Evolutionary conservation across 1,284 basidiomycete species (phyloP), one percentile per base, ranked within the genome.

Genomic region (Cryptococcus sp.): DNA sequence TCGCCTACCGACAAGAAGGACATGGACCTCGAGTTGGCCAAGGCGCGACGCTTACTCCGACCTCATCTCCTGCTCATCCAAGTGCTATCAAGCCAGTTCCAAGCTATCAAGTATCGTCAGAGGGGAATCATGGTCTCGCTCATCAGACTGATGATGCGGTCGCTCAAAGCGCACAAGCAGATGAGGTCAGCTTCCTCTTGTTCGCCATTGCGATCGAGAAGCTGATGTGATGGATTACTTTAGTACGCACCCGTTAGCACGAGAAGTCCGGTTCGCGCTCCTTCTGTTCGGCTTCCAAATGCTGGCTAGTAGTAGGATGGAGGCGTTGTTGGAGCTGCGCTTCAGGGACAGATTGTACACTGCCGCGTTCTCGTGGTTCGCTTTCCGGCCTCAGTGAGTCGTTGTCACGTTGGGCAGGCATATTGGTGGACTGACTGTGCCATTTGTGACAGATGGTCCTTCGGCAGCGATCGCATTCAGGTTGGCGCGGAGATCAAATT

Each of bases 261-360:
- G 95, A 35, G 93, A 98, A 80, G 84, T 88, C 1, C 86, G 93
- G 19, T 94, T 95, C 74, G 88, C 90, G 0, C 87, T 99, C 69
- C 81, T 98, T 10, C 81, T 94, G 3, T 96, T 99, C 71, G 94
- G 91, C 0, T 93, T 99, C 73, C 93, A 96, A 74, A 85, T 93
- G 1, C 79, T 99, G 41, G 90, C 91, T 70, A 91, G 91, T 63
- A 94, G 90, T 31, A 85, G 87, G 61, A 82, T 97, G 67, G 96
- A 99, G 74, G 82, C 86, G 0, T 86, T 87, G 58, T 88, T 92
- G 59, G 95, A 99, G 78, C 83, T 87, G 64, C 78, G 85, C 23
- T 80, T 94, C 55, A 85, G 96, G 49, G 85, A 90, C 64, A 83
- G 83, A 50, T 80, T 99, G 13, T 98, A 92, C 76, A 79, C 81